phyloP scores from a whole-genome alignment of 1,284 basidiomycete genomes.

The Trichosporon sp. region DNA sequence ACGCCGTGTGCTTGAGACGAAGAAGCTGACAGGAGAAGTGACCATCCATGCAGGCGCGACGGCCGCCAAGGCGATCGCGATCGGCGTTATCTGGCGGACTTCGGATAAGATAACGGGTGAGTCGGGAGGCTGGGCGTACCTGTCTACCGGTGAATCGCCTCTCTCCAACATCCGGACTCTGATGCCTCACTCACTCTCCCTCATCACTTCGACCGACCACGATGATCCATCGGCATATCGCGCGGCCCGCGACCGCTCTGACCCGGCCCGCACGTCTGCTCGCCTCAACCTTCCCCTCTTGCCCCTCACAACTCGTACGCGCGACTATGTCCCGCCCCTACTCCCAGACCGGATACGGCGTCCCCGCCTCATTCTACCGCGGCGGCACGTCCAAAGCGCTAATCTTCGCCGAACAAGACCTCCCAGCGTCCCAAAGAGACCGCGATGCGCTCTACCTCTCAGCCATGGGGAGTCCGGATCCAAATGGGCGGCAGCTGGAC shows the following conservation, averaged over 20 bases:
- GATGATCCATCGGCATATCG: not conserved
- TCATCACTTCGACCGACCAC: not conserved
- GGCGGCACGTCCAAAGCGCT: conserved; percentile 77
- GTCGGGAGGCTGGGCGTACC: not conserved
- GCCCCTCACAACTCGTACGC: not conserved
- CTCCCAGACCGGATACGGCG: not conserved
- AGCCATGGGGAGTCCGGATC: conserved; percentile 79
- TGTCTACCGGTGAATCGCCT: too few relatives aligned
- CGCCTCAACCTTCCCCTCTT: not conserved
- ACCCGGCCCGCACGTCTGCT: not conserved
- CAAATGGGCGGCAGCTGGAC: conserved; percentile 68
- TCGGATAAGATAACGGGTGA: not conserved
- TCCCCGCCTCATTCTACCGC: conserved; percentile 41
- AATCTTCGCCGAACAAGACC: conserved; percentile 55
- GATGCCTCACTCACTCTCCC: too few relatives aligned
- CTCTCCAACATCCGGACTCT: too few relatives aligned
- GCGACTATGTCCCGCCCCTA: not conserved
- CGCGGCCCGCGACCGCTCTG: not conserved
- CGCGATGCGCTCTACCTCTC: conserved; percentile 63
- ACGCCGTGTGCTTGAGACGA: too few relatives aligned
- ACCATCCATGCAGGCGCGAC: too few relatives aligned
- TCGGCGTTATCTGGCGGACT: not conserved
- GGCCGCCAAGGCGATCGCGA: too few relatives aligned
- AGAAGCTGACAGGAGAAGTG: too few relatives aligned
- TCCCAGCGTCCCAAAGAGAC: conserved; percentile 53